Conservation (phyloP, 176 grass and related monocot species). For the Pontederia crassipes region DNA sequence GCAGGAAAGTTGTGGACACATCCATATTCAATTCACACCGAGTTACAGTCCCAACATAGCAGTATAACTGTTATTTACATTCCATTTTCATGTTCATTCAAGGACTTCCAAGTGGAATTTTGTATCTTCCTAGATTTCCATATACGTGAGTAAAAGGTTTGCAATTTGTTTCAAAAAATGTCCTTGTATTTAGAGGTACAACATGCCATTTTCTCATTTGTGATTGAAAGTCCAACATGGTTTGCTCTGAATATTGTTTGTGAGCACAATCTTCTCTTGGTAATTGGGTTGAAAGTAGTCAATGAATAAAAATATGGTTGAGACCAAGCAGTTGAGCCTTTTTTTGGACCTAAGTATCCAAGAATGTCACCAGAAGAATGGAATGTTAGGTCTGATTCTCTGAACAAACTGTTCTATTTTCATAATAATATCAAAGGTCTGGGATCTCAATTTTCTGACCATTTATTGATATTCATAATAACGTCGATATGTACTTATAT, state of each 20-base stretch:
- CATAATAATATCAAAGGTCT: background rate
- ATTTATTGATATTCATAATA: background rate
- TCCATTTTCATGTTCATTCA: background rate
- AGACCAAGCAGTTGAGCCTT: too few relatives aligned
- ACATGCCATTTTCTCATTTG: too few relatives aligned
- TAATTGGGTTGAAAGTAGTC: too few relatives aligned
- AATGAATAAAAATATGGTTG: too few relatives aligned
- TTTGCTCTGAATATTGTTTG: too few relatives aligned
- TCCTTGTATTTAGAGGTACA: too few relatives aligned
- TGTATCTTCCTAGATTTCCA: too few relatives aligned
- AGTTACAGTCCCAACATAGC: conserved; percentile 25
- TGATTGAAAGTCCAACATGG: too few relatives aligned
- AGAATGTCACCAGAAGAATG: background rate
- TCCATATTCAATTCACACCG: conserved; percentile 68
- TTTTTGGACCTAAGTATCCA: too few relatives aligned
- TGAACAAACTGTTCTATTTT: background rate
- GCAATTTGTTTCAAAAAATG: too few relatives aligned
- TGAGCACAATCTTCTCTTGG: too few relatives aligned
- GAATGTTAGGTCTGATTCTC: background rate
- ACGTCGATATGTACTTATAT: conserved; percentile 8
- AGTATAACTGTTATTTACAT: background rate
- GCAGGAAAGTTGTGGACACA: conserved; percentile 61
- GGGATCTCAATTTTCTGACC: background rate
- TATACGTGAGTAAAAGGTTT: too few relatives aligned
- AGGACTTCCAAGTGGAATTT: background rate